phyloP scores from a whole-genome alignment of 129 eudicot species.

The Flaveria brownii region DNA sequence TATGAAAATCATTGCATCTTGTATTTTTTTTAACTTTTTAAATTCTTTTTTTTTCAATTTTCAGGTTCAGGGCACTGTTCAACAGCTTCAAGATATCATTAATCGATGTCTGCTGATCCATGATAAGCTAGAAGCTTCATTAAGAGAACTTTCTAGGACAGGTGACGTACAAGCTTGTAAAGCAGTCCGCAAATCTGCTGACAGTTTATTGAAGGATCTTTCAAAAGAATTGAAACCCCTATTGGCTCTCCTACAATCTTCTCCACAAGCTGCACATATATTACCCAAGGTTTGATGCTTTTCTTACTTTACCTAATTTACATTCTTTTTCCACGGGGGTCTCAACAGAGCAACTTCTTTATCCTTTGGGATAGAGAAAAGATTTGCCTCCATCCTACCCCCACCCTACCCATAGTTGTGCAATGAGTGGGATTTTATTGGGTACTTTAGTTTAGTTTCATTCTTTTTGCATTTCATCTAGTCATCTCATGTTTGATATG shows the following conservation, averaged over 20 bases:
- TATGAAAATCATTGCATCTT: neutral
- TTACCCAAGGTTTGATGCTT: conserved; percentile 60
- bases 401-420: too few species aligned
- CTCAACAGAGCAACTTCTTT: too few species aligned
- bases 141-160: conserved; percentile 85
- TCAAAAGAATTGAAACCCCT: conserved; percentile 84
- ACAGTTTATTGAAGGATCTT: conserved; percentile 67
- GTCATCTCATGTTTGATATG: neutral
- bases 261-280: conserved; percentile 69
- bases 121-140: conserved; percentile 85
- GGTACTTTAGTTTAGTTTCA: neutral
- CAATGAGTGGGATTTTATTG: too few species aligned
- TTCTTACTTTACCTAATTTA: neutral
- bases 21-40: neutral
- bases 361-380: too few species aligned
- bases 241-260: conserved; percentile 71
- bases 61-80: conserved; percentile 77
- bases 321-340: neutral
- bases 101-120: conserved; percentile 54
- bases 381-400: too few species aligned
- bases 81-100: conserved; percentile 67
- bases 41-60: neutral
- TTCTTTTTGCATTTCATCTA: neutral
- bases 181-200: conserved; percentile 90
- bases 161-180: conserved; percentile 91